Evolutionary conservation across 345 rosid species (phyloP), one percentile per base, ranked within the genome.

Genomic region (Lepidium africanum): DNA sequence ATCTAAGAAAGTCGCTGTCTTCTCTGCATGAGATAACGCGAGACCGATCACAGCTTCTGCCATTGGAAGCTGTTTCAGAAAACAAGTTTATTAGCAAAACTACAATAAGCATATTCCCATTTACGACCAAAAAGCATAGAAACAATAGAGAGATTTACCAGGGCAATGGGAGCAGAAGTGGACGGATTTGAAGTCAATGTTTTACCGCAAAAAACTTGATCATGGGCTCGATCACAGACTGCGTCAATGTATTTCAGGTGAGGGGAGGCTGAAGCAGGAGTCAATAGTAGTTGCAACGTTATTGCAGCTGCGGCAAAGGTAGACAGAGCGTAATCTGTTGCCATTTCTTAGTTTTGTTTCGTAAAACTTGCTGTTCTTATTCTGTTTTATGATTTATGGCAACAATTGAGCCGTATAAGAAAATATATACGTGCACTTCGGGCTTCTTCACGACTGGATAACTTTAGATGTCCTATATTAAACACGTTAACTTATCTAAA

Each of bases 231-330:
- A 36, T 74, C 73, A 4, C 78, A 74, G 13, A 74, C 16, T 5
- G 74, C 53, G 35, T 74, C 73, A 30, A 74, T 68, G 74, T 67
- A 74, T 52, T 73, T 66, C 67, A 67, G 17, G 53, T 53, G 53
- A 67, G 73, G 74, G 14, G 69, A 61, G 36, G 78, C 74, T 47
- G 64, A 68, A 54, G 40, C 78, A 27, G 43, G 16, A 32, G 10
- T 41, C 21, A 62, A 6, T 14, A 74, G 12, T 37, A 67, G 32
- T 30, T 74, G 73, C 67, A 74, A 53, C 30, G 47, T 74, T 0
- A 74, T 54, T 46, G 70, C 65, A 8, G 69, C 59, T 5, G 39
- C 57, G 23, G 52, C 59, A 12, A 74, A 43, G 42, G 15, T 67
- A 10, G 59, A 67, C 15, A 68, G 0, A 62, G 33, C 58, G 12